Evolutionary conservation across 768 basidiomycete genomes (phyloP), one percentile per base, ranked within the genome.

Genomic region (Pholiota molesta): DNA sequence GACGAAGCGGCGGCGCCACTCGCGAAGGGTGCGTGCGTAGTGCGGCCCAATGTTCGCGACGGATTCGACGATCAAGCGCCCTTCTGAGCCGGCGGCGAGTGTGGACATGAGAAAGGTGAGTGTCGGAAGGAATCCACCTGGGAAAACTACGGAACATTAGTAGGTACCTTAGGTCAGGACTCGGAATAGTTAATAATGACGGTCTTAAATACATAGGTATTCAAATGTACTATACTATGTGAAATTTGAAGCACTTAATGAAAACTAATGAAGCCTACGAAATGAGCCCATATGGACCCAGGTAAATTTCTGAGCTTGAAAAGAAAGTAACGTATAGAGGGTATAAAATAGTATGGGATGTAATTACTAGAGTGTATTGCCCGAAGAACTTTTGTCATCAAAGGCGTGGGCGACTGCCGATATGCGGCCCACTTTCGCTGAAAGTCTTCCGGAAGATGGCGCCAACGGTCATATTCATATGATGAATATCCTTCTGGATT

Each of bases 1-100:
- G 52, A 84, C 68, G 74, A 92, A 92, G 9, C 87, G 79, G 26
- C 74, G 71, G 11, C 86, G 77, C 91, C 92, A 93, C 75, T 92
- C 90, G 21, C 91, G 82, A 6, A 93, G 78, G 14, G 92, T 92
- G n/a, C 90, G 86, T 9, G 90, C 86, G 71, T 91, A 92, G 69
- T 92, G 86, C 29, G 86, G 86, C 1, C 88, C 89, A 66, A 91
- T 90, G 75, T 91, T 91, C 7, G 78, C 79, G 11, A 90, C 78
- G 23, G 84, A 84, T 65, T 91, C 90, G 28, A 90, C 80, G 21
- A 87, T 75, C 45, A 91, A 81, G 8, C 78, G 77, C 10, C 85
- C 83, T 19, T 78, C 69, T 5, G 86, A 79, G n/a, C 87, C 89
- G 7, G 75, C 72, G 3, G 61, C 57, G 5, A 74, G 61, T 7